Evolutionary conservation across 768 basidiomycete genomes (phyloP).

Genomic region (Austroboletus festivus): DNA sequence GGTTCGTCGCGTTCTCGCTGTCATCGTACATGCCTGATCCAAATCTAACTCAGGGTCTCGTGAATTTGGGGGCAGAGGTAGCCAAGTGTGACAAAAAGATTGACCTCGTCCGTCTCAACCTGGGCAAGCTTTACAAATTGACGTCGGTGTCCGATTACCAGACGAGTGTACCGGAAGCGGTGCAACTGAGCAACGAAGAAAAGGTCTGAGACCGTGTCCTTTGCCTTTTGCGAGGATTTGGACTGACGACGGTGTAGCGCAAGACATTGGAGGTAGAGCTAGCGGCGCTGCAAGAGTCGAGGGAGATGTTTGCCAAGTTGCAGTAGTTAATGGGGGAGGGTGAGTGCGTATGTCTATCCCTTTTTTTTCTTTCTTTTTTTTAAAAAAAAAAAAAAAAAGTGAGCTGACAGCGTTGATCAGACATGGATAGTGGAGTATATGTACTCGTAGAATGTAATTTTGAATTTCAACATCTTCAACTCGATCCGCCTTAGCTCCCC

Average conservation of each 20-base stretch:
- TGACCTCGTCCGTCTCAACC: conserved; percentile 60
- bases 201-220: conserved; percentile 49
- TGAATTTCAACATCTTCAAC: too few species aligned
- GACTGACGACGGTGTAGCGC: conserved; percentile 7
- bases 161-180: conserved; percentile 74
- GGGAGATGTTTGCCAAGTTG: conserved; percentile 71
- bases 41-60: conserved; percentile 61
- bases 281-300: conserved; percentile 63
- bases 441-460: too few species aligned
- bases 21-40: neutral
- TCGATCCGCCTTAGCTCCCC: too few species aligned
- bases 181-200: conserved; percentile 71
- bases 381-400: too few species aligned
- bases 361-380: too few species aligned
- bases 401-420: too few species aligned
- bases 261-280: conserved; percentile 72
- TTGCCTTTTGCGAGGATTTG: neutral
- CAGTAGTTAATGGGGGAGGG: too few species aligned
- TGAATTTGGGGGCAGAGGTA: conserved; percentile 87
- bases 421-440: too few species aligned
- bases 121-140: conserved; percentile 75
- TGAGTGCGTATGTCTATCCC: too few species aligned
- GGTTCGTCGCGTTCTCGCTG: conserved; percentile 42
- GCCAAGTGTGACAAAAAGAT: conserved; percentile 89
- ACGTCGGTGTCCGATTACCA: conserved; percentile 75